A percentile compares a stretch with the other conserved stretches of the same genome.
These are phyloP conservation scores for Pseudogymnoascus sp. DNA, from an alignment of 2,329 filamentous ascomycete genomes.

Conservation along the genomic window DNA sequence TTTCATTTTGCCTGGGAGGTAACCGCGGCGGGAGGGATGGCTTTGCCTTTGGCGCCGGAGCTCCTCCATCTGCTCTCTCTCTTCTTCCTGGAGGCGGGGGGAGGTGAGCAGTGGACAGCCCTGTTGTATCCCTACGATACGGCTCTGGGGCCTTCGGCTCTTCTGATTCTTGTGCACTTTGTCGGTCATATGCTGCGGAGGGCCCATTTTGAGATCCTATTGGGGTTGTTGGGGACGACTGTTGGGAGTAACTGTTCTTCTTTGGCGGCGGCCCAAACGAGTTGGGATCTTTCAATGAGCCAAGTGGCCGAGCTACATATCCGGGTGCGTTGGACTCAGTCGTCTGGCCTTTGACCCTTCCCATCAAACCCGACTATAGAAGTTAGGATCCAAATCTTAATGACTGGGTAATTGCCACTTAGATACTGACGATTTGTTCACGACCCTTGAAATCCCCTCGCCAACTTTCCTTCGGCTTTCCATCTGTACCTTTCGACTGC, in stretches of 20 bases:
- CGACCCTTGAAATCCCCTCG: constrained; percentile 34
- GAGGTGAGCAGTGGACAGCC: constrained; percentile 49
- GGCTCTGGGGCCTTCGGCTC: constrained; percentile 41
- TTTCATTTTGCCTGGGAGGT: constrained; percentile 39
- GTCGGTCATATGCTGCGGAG: background rate
- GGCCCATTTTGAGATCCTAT: background rate
- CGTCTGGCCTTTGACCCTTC: constrained; percentile 26
- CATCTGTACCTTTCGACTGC: constrained; percentile 46
- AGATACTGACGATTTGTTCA: constrained; percentile 24
- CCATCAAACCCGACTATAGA: constrained; percentile 26
- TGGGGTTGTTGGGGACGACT: background rate
- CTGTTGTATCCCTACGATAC: constrained; percentile 54
- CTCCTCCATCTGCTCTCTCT: constrained; percentile 25
- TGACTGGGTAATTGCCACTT: background rate
- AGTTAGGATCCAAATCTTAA: background rate
- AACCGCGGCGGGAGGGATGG: constrained; percentile 51
- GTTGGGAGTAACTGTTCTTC: constrained; percentile 24
- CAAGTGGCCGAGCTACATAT: constrained; percentile 42
- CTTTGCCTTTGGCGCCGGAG: constrained; percentile 19
- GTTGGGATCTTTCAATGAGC: constrained; percentile 54
- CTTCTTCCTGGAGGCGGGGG: constrained; percentile 51
- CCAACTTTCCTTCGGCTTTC: constrained; percentile 45
- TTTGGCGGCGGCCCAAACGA: constrained; percentile 63
- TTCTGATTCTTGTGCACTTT: constrained; percentile 23
- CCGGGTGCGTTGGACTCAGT: constrained; percentile 9